Base-by-base conservation (phyloP, 75 land plant species). In the Pinus albicaulis region DNA sequence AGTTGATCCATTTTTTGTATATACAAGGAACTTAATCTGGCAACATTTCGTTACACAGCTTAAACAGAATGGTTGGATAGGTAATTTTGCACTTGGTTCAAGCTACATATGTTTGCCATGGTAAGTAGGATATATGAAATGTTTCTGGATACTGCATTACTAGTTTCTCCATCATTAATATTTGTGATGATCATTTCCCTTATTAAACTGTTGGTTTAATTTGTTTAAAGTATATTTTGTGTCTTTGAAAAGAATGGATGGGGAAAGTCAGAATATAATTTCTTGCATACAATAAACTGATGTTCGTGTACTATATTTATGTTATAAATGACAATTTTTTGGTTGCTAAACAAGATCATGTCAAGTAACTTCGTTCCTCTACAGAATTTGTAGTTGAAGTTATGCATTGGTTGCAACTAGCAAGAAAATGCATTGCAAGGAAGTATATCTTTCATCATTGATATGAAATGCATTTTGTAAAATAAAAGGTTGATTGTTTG, bases 1-100 rank as follows among this genome's bases (percentile, higher is more conserved):
- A 73, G 56, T 56, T 48, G 34, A 73, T 28, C 26, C 26, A 56
- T 44, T 41, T 61, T 11, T 61, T 19, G 63, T 61, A 15, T 22
- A 14, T 24, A 10, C 22, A 34, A 72, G 22, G 31, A 73, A 25
- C 59, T 73, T 73, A 31, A 41, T 41, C 20, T 72, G 65, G 10
- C 64, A 17, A 10, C 17, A 3, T 77, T 63, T 78, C 69, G n/a
- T 69, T 71, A 19, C 7, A 75, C 95, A 96, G 99, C 92, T 96
- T 8, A 96, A 96, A 85, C 99, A 94, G 70, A 96, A 96, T 90
- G 99, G 99, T 64, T 96, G 99, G 99, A 94, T 96, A 60, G 99
- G 99, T 69, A 96, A 96, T 78, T 96, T 95, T 85, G 99, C 99
- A 22, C 76, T 96, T 14, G 99, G 99, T 65, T 87, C 99, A 38